Conservation (phyloP, 2,329 filamentous ascomycete species). For the Huntiella savannae region DNA sequence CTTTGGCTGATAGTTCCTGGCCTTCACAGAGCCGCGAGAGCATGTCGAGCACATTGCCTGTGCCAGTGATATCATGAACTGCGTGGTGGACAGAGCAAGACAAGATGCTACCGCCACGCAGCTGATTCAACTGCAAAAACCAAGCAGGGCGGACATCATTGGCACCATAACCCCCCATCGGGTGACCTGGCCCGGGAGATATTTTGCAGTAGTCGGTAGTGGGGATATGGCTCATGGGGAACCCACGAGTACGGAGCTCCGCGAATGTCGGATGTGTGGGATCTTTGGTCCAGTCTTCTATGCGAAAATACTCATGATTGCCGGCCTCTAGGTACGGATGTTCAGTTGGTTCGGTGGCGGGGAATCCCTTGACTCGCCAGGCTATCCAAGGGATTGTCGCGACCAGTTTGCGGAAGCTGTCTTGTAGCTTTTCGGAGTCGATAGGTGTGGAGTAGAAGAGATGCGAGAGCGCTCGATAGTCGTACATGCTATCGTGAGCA, state of each 20-base stretch:
- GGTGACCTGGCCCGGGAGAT: not conserved
- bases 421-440: no score
- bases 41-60: not conserved
- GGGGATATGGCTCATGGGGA: not conserved
- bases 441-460: no score
- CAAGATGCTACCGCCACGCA: not conserved
- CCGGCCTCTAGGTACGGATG: no score
- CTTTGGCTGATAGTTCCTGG: not conserved
- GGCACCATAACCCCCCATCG: not conserved
- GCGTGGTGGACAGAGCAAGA: not conserved
- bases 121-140: not conserved
- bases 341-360: no score
- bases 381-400: no score
- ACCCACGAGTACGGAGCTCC: not conserved
- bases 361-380: no score
- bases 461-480: no score
- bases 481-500: no score
- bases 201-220: not conserved
- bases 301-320: not conserved
- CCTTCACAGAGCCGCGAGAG: not conserved
- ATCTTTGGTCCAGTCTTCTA: slow-evolving; percentile 3
- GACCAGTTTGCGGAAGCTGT: no score
- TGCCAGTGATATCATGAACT: slow-evolving; percentile 3
- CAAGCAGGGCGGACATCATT: not conserved
- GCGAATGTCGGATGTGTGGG: not conserved